Base-by-base conservation (phyloP, 805 yeast genomes). In the Brettanomyces naardenensis region DNA sequence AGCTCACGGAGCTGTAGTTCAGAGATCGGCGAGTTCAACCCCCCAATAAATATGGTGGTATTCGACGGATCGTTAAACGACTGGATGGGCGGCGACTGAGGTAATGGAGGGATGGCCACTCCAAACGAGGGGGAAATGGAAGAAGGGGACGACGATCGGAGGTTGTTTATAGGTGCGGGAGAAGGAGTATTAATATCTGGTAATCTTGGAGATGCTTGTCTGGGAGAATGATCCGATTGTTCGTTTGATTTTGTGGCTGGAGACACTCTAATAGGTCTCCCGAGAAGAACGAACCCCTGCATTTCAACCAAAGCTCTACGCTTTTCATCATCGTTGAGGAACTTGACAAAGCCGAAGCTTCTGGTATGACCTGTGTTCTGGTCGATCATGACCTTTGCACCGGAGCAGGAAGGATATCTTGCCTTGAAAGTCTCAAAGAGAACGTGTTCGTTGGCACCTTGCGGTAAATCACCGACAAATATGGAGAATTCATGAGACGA, bases 261-360 rank as follows among this genome's bases (percentile, higher is more conserved):
- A 10, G 85, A 78, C 22, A 88, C 84, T 44, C 92, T 67, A 36
- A 88, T 80, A 5, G 94, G 81, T 46, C 89, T 68, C 14, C 83
- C 81, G 39, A 81, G 79, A 32, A 87, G 59, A 28, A 75, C 64
- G 15, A 69, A 68, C 4, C 95, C 95, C 59, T 83, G 89, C 95
- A 87, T 84, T 53, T 84, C 94, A 18, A 68, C 52, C 29, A 86
- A 56, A 0, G 95, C 87, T 36, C 77, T 69, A 47, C 77, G 80
- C 58, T 81, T 87, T 28, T 81, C 87, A 9, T 68, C 67, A 43
- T 73, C 78, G 41, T 70, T 69, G 26, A 67, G 52, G 54, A 88
- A 87, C 44, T 85, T 75, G n/a, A 87, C 85, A 64, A 89, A 89
- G 2, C 96, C 97, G 58, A 82, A 88, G 10, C 95, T 95, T 52